A percentile compares a stretch with the other conserved stretches of the same genome.
Evolutionary conservation across 164 flowering plant species (phyloP).

Genomic region (Pachysandra terminalis): DNA sequence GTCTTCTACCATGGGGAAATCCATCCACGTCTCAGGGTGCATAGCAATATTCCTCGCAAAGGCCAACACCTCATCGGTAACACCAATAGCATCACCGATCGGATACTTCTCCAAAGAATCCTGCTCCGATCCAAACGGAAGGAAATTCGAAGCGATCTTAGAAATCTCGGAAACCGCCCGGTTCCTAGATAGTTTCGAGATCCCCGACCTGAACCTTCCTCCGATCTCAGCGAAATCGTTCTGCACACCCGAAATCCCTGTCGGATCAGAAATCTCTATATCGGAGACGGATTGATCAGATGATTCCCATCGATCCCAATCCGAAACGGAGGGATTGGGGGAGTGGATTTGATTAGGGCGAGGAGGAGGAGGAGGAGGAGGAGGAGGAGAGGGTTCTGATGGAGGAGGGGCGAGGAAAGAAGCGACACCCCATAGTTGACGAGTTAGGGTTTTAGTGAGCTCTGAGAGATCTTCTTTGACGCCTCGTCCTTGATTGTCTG

Average conservation of each 20-base stretch:
- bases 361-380: background rate
- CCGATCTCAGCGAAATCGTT: constrained; percentile 43
- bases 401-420: constrained; percentile 14
- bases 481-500: constrained; percentile 39
- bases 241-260: constrained; percentile 24
- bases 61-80: constrained; percentile 81
- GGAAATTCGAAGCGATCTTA: constrained; percentile 39
- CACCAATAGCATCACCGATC: constrained; percentile 48
- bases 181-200: constrained; percentile 22
- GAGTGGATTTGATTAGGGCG: background rate
- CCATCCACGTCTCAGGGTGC: constrained; percentile 99
- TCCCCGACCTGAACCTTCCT: constrained; percentile 32
- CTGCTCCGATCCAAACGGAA: constrained; percentile 29
- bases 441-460: constrained; percentile 39
- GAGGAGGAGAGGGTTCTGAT: constrained; percentile 16
- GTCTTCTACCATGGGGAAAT: constrained; percentile 88
- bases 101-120: constrained; percentile 26
- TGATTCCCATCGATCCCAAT: constrained; percentile 20
- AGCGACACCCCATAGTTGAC: no score
- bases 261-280: constrained; percentile 22
- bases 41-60: constrained; percentile 82
- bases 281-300: constrained; percentile 28
- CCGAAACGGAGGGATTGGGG: constrained; percentile 15
- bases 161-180: constrained; percentile 38
- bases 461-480: constrained; percentile 88